These are phyloP conservation scores for Penicillium griseofulvum DNA, from an alignment of 2,329 filamentous ascomycete species.

Conservation along the genomic window DNA sequence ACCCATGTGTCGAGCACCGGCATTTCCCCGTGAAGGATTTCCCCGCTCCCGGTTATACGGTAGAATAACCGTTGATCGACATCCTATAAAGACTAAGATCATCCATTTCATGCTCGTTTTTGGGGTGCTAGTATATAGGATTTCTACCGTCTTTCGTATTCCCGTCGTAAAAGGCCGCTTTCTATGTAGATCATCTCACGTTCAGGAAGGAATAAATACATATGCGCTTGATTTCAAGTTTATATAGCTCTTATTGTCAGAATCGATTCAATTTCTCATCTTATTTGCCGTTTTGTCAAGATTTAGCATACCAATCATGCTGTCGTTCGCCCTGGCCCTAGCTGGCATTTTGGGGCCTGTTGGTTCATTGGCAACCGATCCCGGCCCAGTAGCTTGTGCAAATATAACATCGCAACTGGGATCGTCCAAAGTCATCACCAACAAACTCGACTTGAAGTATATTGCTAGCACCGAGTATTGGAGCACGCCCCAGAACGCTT, in stretches of 20 bases:
- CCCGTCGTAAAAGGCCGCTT: slow-evolving; percentile 11
- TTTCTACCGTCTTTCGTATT: slow-evolving; percentile 13
- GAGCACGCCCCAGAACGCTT: slow-evolving; percentile 25
- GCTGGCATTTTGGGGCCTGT: slow-evolving; percentile 13
- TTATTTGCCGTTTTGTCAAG: neutral
- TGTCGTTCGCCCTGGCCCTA: slow-evolving; percentile 2
- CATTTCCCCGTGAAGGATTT: neutral
- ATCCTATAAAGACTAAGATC: neutral
- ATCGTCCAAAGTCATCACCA: slow-evolving; percentile 19
- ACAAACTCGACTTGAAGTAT: slow-evolving; percentile 17
- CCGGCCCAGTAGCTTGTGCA: slow-evolving; percentile 26
- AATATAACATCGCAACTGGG: slow-evolving; percentile 55
- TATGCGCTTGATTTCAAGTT: neutral
- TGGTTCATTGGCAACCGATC: slow-evolving; percentile 3
- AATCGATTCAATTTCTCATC: neutral
- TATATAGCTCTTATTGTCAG: neutral
- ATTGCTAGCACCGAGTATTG: slow-evolving; percentile 25
- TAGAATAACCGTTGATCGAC: neutral
- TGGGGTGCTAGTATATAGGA: neutral
- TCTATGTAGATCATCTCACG: neutral
- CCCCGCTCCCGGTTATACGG: neutral
- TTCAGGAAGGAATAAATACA: neutral
- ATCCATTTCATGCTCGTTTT: neutral
- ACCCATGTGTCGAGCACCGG: neutral
- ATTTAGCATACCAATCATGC: slow-evolving; percentile 2